Evolutionary conservation across 139 green algal species (phyloP).

Genomic region (Closterium sp.): DNA sequence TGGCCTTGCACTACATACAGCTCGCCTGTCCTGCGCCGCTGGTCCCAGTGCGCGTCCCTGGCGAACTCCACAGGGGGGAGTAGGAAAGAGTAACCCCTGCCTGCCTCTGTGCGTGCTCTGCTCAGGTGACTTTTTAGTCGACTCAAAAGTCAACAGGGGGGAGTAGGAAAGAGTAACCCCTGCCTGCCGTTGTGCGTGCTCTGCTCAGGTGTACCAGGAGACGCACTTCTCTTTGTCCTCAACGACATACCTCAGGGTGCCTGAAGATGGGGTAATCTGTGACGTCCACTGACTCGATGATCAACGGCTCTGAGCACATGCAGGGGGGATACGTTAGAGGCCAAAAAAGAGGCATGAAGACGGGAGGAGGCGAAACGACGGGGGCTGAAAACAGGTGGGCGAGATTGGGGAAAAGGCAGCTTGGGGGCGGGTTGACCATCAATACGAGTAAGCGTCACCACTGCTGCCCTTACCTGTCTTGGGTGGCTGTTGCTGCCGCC

Average conservation of each 20-base stretch:
- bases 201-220: too few relatives aligned
- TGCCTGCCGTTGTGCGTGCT: too few relatives aligned
- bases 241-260: constrained; percentile 20
- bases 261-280: constrained; percentile 37
- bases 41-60: constrained; percentile 70
- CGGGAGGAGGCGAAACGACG: not conserved
- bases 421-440: too few relatives aligned
- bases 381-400: not conserved
- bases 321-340: too few relatives aligned
- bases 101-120: too few relatives aligned
- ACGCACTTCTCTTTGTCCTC: too few relatives aligned
- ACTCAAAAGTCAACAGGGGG: too few relatives aligned
- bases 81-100: too few relatives aligned
- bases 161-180: too few relatives aligned
- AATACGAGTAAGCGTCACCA: not conserved
- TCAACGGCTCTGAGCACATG: not conserved
- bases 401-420: not conserved
- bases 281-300: constrained; percentile 42
- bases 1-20: too few relatives aligned
- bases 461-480: constrained; percentile 4
- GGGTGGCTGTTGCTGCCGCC: not conserved
- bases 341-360: not conserved
- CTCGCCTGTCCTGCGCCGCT: constrained; percentile 80
- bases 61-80: constrained; percentile 85
- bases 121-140: too few relatives aligned